Base-by-base conservation (phyloP, 768 basidiomycete species). In the Dendrothele bispora region DNA sequence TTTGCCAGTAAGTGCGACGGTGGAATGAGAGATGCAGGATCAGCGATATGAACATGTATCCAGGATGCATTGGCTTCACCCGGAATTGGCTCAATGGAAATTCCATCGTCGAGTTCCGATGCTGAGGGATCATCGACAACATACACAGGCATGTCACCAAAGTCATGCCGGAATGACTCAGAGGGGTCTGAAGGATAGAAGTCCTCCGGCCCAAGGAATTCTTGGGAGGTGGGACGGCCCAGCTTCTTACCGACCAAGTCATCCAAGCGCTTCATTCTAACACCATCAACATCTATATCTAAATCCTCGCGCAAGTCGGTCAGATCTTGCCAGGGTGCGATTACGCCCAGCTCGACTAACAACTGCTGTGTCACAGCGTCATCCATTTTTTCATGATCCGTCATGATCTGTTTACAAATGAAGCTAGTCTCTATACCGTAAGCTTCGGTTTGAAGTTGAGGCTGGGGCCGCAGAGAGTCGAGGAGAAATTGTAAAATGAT, bases 1-100 rank as follows among this genome's bases (percentile, higher is more conserved):
- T 71, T 65, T 1, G 87, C 75, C 2, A 93, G 59, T 5, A 68
- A 55, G 61, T 95, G 86, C 1, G 73, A 74, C 0, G 88, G 88
- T 17, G 84, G 86, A 21, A 99, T 74, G 39, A 86, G 55, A 10
- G 84, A 72, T 2, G 91, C 92, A 1, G 95, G 95, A 62, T 99
- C 97, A 8, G 97, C 95, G 47, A 99, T 77, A 61, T 98, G 97
- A 21, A 87, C 74, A 57, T 98, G 95, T 10, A 95, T 61, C 95
- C 97, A 98, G 37, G 68, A 61, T 17, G 65, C 73, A 14, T 73
- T 78, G 2, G 81, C 79, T 39, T 88, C 82, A 3, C 68, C 67
- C 4, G 77, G 72, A 26, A 86, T 74, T n/a, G 67, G 60, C 53
- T 95, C 89, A 25, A 98, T 60, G 2, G 94, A 95, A 26, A 99